Evolutionary conservation across 164 flowering plant species (phyloP).

Genomic region (Stephania cephalantha): DNA sequence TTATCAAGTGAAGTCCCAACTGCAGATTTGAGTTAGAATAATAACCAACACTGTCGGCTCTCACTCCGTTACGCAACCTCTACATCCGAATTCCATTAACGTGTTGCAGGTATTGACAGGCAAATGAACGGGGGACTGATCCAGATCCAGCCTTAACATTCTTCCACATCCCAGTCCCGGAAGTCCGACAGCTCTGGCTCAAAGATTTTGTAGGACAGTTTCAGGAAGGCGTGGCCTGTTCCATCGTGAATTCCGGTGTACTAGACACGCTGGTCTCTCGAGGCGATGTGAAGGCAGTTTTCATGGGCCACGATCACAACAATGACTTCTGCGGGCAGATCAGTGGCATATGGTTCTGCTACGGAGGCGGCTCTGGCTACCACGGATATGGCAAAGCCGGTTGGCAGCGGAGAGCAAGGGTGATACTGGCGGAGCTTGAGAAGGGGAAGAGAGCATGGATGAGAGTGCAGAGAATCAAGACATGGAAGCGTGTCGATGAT

Average conservation of each 20-base stretch:
- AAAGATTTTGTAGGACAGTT: conserved; percentile 44
- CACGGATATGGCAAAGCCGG: conserved; percentile 82
- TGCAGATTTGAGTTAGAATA: too few relatives aligned
- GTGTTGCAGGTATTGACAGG: conserved; percentile 61
- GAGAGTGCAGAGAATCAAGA: conserved; percentile 60
- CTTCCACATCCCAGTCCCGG: conserved; percentile 95
- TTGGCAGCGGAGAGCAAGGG: conserved; percentile 70
- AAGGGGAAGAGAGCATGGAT: conserved; percentile 44
- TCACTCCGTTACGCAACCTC: background rate
- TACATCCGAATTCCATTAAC: conserved; percentile 42
- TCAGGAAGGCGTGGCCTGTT: conserved; percentile 72
- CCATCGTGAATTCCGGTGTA: conserved; percentile 65
- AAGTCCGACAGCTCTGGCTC: conserved; percentile 49
- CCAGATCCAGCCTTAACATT: conserved; percentile 49
- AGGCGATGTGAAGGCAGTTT: conserved; percentile 72
- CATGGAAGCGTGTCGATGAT: conserved; percentile 89
- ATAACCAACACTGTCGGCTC: too few relatives aligned
- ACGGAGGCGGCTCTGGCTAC: conserved; percentile 89
- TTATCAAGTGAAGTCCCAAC: too few relatives aligned
- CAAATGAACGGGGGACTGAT: conserved; percentile 16
- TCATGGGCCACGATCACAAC: conserved; percentile 80
- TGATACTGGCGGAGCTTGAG: conserved; percentile 51
- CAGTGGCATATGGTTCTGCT: conserved; percentile 73
- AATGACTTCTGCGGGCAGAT: conserved; percentile 90
- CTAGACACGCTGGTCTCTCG: conserved; percentile 49